Evolutionary conservation across 345 rosid genomes (phyloP).

Genomic region (Rubroshorea leprosula): DNA sequence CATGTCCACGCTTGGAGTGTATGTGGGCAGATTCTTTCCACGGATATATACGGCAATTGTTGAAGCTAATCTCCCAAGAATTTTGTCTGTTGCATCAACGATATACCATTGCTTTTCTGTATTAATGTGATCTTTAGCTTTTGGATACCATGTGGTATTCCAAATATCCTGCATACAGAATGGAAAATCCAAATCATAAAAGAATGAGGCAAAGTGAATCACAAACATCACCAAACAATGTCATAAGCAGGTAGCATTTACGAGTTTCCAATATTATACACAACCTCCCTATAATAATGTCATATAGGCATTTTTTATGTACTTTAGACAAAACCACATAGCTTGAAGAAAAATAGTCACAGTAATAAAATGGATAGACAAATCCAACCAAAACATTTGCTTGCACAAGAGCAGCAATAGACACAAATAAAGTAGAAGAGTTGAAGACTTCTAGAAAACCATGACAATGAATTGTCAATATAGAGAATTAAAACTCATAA

Average conservation of each 20-base stretch:
- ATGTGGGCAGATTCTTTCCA: slow-evolving; percentile 84
- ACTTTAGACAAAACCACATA: background rate
- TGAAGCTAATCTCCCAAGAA: slow-evolving; percentile 85
- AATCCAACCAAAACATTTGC: background rate
- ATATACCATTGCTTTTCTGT: slow-evolving; percentile 82
- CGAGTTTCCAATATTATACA: too few relatives aligned
- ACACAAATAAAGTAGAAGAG: background rate
- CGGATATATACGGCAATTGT: slow-evolving; percentile 85
- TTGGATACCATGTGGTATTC: slow-evolving; percentile 97
- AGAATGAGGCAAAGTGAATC: background rate
- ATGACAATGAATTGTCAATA: background rate
- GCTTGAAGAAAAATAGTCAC: background rate
- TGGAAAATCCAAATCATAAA: slow-evolving; percentile 7
- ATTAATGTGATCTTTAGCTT: slow-evolving; percentile 77
- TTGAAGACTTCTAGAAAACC: background rate
- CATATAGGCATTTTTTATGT: background rate
- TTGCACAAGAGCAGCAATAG: background rate
- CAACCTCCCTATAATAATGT: too few relatives aligned
- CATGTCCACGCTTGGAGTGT: slow-evolving; percentile 97
- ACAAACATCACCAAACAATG: background rate
- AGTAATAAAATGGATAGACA: background rate
- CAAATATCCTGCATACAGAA: slow-evolving; percentile 68
- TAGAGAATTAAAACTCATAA: too few relatives aligned
- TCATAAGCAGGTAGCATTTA: too few relatives aligned
- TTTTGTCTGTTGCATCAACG: slow-evolving; percentile 88